A percentile compares a stretch with the other conserved stretches of the same genome.
These are phyloP conservation scores for Chaetomiaceae sp. DNA, from an alignment of 2,329 filamentous ascomycete genomes.

Conservation along the genomic window DNA sequence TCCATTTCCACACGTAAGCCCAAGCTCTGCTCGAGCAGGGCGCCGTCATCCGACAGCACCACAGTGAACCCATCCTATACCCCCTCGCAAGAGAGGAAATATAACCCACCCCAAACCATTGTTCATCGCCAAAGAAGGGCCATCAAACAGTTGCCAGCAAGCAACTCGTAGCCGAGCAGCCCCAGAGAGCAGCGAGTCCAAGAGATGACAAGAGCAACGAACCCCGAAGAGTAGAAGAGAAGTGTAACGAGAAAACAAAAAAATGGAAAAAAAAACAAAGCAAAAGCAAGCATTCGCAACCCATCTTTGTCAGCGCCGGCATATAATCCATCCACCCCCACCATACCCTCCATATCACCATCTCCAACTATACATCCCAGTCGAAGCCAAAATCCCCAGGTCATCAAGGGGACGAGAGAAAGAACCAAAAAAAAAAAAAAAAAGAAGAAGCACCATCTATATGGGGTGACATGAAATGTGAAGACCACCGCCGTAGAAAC, in stretches of 20 bases:
- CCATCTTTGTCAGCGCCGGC: too few relatives aligned
- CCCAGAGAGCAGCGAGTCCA: not conserved
- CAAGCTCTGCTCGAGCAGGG: not conserved
- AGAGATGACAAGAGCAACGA: not conserved
- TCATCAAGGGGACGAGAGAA: too few relatives aligned
- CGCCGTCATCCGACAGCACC: not conserved
- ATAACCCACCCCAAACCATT: not conserved
- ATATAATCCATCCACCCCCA: too few relatives aligned
- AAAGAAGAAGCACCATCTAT: slow-evolving; percentile 22
- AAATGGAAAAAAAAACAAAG: not conserved
- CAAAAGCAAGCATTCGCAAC: too few relatives aligned
- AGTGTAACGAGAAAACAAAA: not conserved
- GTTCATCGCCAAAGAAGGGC: not conserved
- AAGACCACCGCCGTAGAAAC: too few relatives aligned
- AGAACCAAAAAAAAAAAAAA: not conserved
- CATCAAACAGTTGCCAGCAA: too few relatives aligned
- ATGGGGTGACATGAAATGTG: slow-evolving; percentile 9
- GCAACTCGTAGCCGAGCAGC: too few relatives aligned
- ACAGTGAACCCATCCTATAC: not conserved
- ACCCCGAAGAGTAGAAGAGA: too few relatives aligned
- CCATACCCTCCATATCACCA: too few relatives aligned
- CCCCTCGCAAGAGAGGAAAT: not conserved
- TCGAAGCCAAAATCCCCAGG: not conserved
- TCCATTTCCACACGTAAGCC: not conserved
- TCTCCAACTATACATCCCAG: not conserved